Evolutionary conservation across 1,139 yeast species (phyloP).

Genomic region (Pichia sp.): DNA sequence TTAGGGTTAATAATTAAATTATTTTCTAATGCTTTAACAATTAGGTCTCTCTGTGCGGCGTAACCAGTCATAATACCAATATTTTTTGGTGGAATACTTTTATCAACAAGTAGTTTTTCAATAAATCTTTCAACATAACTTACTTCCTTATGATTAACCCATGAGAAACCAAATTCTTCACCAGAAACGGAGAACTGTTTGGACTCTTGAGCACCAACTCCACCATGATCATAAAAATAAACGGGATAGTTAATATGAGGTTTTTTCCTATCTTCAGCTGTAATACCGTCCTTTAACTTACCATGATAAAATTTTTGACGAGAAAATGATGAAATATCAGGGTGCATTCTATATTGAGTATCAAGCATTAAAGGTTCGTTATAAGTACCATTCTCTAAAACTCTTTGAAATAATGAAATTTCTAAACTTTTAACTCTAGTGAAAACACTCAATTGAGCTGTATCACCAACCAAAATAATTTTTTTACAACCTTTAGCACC

Average conservation of each 20-base stretch:
- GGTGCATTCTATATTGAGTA: conserved; percentile 71
- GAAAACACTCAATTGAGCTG: conserved; percentile 53
- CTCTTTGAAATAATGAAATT: conserved; percentile 27
- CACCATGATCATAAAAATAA: conserved; percentile 22
- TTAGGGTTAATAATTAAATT: conserved; percentile 53
- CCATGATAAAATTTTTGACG: conserved; percentile 49
- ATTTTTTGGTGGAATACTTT: conserved; percentile 40
- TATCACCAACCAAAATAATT: conserved; percentile 69
- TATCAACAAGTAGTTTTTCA: conserved; percentile 45
- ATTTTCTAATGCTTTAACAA: conserved; percentile 42
- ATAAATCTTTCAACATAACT: conserved; percentile 39
- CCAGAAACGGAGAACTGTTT: conserved; percentile 18
- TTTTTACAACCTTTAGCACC: conserved; percentile 62
- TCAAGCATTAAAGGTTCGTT: conserved; percentile 59
- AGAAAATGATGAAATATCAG: conserved; percentile 53
- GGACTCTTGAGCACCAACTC: conserved; percentile 18
- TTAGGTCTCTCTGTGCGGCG: conserved; percentile 61
- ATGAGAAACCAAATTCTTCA: conserved; percentile 21
- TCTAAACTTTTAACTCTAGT: conserved; percentile 47
- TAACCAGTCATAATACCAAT: conserved; percentile 69
- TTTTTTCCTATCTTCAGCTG: conserved; percentile 37
- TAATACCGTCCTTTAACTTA: conserved; percentile 52
- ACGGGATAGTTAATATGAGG: conserved; percentile 22
- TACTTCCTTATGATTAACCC: conserved; percentile 44
- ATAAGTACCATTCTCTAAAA: conserved; percentile 33